These are phyloP conservation scores for Cryptomeria japonica DNA, from an alignment of 75 land plant genomes.

Conservation along the genomic window DNA sequence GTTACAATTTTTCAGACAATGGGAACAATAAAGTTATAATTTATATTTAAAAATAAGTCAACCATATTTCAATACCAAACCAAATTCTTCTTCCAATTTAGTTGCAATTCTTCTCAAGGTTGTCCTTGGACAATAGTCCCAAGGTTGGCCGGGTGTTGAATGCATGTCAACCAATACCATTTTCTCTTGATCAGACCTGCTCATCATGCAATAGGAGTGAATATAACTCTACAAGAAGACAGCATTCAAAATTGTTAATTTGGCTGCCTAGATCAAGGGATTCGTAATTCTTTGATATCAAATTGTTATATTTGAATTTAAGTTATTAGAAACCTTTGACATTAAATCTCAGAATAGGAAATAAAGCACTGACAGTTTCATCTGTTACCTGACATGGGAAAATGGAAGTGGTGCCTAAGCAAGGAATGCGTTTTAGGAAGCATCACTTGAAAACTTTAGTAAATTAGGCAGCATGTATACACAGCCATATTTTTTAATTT, in stretches of 20 bases:
- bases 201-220: conserved; percentile 9
- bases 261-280: neutral
- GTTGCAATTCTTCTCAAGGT: conserved; percentile 60
- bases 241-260: neutral
- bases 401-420: neutral
- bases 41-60: neutral
- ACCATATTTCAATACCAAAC: conserved; percentile 47
- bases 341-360: neutral
- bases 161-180: conserved; percentile 92
- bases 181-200: conserved; percentile 76
- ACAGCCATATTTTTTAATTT: neutral
- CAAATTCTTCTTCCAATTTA: conserved; percentile 70
- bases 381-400: neutral
- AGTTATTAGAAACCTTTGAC: neutral
- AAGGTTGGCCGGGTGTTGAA: conserved; percentile 65
- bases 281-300: neutral
- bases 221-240: conserved; percentile 1
- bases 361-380: neutral
- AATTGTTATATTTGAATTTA: neutral
- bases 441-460: neutral
- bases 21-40: neutral
- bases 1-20: neutral
- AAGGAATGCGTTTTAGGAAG: neutral
- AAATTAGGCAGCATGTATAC: neutral
- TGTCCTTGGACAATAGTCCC: conserved; percentile 95